Conservation (phyloP, 75 land plant genomes). For the Pinus tabuliformis region DNA sequence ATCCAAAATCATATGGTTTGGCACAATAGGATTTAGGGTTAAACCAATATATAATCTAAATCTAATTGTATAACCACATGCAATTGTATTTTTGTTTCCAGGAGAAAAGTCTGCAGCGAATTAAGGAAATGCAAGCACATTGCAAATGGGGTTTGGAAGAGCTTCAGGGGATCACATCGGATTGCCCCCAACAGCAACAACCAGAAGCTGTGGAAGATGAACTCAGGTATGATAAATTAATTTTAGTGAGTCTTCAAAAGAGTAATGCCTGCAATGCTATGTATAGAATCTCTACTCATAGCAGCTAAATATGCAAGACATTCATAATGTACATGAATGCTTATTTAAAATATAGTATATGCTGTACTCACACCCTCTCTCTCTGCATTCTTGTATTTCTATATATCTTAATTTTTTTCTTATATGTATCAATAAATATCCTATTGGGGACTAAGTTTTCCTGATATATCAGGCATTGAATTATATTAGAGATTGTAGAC, state of each 20-base stretch:
- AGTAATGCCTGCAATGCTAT: neutral
- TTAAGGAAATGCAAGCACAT: constrained; percentile 53
- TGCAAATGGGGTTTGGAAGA: constrained; percentile 43
- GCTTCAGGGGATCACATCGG: neutral
- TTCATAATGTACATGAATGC: no score
- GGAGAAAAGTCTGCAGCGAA: constrained; percentile 54
- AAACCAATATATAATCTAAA: neutral
- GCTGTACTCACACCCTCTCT: no score
- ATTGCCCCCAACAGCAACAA: constrained; percentile 1
- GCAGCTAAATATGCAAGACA: neutral
- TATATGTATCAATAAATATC: no score
- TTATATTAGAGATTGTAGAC: neutral
- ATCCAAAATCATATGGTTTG: neutral
- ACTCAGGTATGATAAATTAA: neutral
- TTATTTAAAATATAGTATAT: no score
- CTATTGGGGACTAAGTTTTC: no score
- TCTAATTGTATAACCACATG: neutral
- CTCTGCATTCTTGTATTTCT: no score
- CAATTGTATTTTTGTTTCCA: constrained; percentile 14
- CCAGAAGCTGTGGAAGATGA: constrained; percentile 4
- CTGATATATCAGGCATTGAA: no score
- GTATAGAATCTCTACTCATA: neutral
- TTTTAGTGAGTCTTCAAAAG: neutral
- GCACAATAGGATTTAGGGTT: neutral
- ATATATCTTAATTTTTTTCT: no score